A percentile compares a stretch with the other conserved stretches of the same genome.
Evolutionary conservation across 225 moss, liverwort and hornwort genomes (phyloP).

Genomic region (Polytrichum commune): DNA sequence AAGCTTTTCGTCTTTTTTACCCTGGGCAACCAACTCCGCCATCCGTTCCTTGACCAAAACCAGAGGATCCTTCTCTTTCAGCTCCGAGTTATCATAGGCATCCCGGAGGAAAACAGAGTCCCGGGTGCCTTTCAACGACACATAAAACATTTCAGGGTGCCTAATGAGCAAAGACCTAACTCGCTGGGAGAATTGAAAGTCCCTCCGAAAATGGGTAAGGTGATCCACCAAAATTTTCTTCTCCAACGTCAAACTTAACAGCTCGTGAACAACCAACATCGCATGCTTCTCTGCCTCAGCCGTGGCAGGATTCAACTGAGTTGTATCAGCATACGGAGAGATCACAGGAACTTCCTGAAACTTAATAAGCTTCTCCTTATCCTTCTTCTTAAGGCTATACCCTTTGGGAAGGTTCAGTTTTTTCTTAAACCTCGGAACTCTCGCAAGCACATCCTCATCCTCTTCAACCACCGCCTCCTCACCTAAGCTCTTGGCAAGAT

Average conservation of each 20-base stretch:
- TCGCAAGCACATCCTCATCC: slow-evolving; percentile 45
- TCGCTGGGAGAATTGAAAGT: slow-evolving; percentile 85
- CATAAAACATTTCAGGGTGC: slow-evolving; percentile 88
- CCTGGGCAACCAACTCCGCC: slow-evolving; percentile 41
- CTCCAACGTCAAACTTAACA: slow-evolving; percentile 77
- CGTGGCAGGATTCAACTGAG: slow-evolving; percentile 46
- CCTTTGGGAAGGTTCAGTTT: slow-evolving; percentile 73
- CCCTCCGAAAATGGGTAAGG: slow-evolving; percentile 81
- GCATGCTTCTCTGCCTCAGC: slow-evolving; percentile 80
- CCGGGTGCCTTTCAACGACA: slow-evolving; percentile 72
- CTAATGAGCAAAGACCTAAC: slow-evolving; percentile 75
- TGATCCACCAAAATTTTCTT: slow-evolving; percentile 89
- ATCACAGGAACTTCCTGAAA: slow-evolving; percentile 71
- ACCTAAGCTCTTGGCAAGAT: slow-evolving; percentile 33
- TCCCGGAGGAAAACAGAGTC: slow-evolving; percentile 92
- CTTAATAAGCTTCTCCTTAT: slow-evolving; percentile 62
- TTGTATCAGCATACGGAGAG: slow-evolving; percentile 63
- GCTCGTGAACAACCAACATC: slow-evolving; percentile 70
- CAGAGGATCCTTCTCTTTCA: slow-evolving; percentile 75
- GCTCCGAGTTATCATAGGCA: slow-evolving; percentile 64
- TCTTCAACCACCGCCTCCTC: slow-evolving; percentile 44
- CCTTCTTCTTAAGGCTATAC: slow-evolving; percentile 66
- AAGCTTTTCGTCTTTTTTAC: slow-evolving; percentile 31
- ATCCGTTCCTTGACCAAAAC: slow-evolving; percentile 66
- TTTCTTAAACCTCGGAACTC: slow-evolving; percentile 47